Evolutionary conservation across 305 asterid genomes (phyloP).

Genomic region (Rubia balearica): DNA sequence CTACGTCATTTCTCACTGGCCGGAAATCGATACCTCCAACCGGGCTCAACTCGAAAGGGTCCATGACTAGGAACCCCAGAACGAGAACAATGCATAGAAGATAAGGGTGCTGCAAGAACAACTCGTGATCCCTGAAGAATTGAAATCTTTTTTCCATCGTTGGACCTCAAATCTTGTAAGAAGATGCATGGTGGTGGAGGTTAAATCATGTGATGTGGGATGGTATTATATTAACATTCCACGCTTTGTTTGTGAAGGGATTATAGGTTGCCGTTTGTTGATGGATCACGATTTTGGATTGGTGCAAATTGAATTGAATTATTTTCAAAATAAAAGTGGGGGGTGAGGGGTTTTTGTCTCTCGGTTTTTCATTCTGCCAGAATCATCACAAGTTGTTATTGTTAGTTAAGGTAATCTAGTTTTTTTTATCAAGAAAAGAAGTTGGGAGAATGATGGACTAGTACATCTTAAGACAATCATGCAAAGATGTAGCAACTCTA

Average conservation of each 20-base stretch:
- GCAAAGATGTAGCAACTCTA: not conserved
- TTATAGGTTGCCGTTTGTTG: slow-evolving; percentile 26
- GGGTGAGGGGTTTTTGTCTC: too few species aligned
- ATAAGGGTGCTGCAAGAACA: slow-evolving; percentile 44
- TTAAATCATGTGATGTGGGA: slow-evolving; percentile 1
- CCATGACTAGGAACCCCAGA: slow-evolving; percentile 45
- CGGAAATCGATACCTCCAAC: slow-evolving; percentile 57
- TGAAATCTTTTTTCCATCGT: slow-evolving; percentile 49
- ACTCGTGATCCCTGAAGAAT: slow-evolving; percentile 21
- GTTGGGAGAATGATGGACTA: too few species aligned
- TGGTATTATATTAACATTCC: slow-evolving; percentile 25
- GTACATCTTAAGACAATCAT: not conserved
- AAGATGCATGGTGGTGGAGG: slow-evolving; percentile 17
- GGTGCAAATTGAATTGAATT: not conserved
- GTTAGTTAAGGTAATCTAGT: too few species aligned
- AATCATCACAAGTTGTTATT: too few species aligned
- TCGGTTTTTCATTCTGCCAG: too few species aligned
- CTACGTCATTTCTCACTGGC: slow-evolving; percentile 66
- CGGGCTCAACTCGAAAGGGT: slow-evolving; percentile 73
- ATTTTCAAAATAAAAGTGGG: too few species aligned
- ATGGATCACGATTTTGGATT: slow-evolving; percentile 39
- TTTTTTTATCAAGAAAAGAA: too few species aligned
- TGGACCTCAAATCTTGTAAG: slow-evolving; percentile 4
- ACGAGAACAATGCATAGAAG: slow-evolving; percentile 32
- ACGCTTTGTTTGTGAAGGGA: slow-evolving; percentile 32